Evolutionary conservation across 208 protist genomes (phyloP).

Genomic region (Crithidia bombi): DNA sequence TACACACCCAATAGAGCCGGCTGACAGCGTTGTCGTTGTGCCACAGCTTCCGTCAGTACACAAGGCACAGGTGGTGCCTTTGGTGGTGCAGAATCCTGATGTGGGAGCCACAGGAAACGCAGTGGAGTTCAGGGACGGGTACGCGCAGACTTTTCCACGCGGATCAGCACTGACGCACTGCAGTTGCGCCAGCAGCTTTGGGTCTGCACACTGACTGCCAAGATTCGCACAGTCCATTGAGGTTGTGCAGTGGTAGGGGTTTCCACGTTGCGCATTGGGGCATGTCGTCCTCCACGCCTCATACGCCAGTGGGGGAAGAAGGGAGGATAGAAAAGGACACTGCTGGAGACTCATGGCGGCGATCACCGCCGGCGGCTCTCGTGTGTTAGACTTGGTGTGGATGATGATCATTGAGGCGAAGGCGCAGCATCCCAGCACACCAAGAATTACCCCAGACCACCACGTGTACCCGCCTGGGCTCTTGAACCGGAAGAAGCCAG

Average conservation of each 20-base stretch:
- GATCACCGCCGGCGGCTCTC: conserved; percentile 31
- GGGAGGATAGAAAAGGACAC: conserved; percentile 37
- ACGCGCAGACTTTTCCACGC: conserved; percentile 22
- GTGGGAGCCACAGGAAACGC: neutral
- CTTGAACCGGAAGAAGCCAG: conserved; percentile 45
- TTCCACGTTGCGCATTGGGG: conserved; percentile 6
- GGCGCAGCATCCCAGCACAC: conserved; percentile 24
- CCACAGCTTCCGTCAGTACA: conserved; percentile 27
- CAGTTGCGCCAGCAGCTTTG: conserved; percentile 29
- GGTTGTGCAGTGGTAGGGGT: conserved; percentile 31
- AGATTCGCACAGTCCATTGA: conserved; percentile 48
- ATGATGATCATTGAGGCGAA: conserved; percentile 46
- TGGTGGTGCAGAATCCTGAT: conserved; percentile 41
- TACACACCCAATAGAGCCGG: conserved; percentile 19
- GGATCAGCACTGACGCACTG: conserved; percentile 24
- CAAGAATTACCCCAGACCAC: conserved; percentile 49
- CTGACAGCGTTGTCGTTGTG: neutral
- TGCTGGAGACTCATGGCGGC: conserved; percentile 26
- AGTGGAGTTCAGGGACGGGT: conserved; percentile 5
- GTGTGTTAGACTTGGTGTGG: conserved; percentile 15
- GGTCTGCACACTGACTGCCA: conserved; percentile 27
- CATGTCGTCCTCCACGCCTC: conserved; percentile 37
- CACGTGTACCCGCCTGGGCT: conserved; percentile 39
- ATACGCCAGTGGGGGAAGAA: conserved; percentile 34
- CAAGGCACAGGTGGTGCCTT: conserved; percentile 37